Evolutionary conservation across 2,329 filamentous ascomycete species (phyloP), one percentile per base, ranked within the genome.

Genomic region (Paraphaeosphaeria sporulosa): DNA sequence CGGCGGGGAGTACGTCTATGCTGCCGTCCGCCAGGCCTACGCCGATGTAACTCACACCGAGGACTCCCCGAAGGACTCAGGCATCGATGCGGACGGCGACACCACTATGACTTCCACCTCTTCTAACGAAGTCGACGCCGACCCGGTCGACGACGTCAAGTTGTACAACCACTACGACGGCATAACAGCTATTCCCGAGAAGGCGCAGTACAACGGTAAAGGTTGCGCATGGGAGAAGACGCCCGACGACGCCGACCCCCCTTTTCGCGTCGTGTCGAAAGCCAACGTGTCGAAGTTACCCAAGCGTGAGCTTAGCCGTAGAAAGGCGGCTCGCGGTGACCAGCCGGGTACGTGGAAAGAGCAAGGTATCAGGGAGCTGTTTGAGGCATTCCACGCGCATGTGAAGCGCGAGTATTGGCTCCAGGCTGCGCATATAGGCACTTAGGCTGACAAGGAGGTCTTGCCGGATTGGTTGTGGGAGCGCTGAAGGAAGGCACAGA

Each of bases 1-100:
- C 30, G 52, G 52, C 4, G 25, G n/a, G 5, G n/a, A 55, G n/a
- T 55, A 55, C 25, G 52, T 55, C 3, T 55, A 55, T 13, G 52
- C 17, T 2, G 52, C 52, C 1, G 52, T 55, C 6, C n/a, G 23
- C 4, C 42, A 36, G 27, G 1, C 36, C 19, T n/a, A n/a, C n/a
- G 21, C 17, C 8, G 42, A 55, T 23, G 30, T n/a, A 15, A 17
- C 15, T 4, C 21, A 2, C 2, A 19, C 36, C 19, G 21, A 43
- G 15, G 32, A 30, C 15, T n/a, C 19, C 2, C 21, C 13, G 32
- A 53, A 30, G 36, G 32, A 40, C n/a, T 34, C 48, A 25, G 32
- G 10, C n/a, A 32, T 40, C 2, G 32, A 51, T 19, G 12, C 32
- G 1, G 32, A 51, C 19, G 48, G 32, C 4, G 19, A 51, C 25